Conservation (phyloP, 176 grass and related monocot species). For the Zoysia pacifica region DNA sequence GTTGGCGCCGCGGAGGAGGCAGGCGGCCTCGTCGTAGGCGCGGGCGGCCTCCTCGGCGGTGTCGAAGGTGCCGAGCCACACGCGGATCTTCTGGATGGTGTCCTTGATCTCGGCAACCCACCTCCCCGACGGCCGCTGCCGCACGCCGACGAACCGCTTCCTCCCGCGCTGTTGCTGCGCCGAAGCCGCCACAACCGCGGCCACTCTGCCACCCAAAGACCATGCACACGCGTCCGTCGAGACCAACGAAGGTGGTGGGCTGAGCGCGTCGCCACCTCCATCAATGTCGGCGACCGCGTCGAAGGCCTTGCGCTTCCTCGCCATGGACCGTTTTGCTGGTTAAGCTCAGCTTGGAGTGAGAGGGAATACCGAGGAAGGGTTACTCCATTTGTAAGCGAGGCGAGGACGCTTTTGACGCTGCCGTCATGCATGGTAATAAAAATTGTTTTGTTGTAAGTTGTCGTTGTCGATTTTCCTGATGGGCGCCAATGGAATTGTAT, state of each 20-base stretch:
- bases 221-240: constrained; percentile 9
- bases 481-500: background rate
- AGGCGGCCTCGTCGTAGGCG: constrained; percentile 77
- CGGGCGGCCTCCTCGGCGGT: constrained; percentile 53
- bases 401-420: constrained; percentile 12
- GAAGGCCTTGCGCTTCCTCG: constrained; percentile 42
- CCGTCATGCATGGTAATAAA: constrained; percentile 13
- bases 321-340: constrained; percentile 31
- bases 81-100: constrained; percentile 84
- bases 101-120: constrained; percentile 98
- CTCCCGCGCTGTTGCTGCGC: constrained; percentile 34
- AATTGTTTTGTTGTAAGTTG: constrained; percentile 7
- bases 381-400: constrained; percentile 28
- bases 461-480: background rate
- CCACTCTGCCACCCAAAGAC: background rate
- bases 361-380: background rate
- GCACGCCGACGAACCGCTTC: constrained; percentile 71
- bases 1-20: constrained; percentile 80
- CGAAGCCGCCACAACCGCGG: constrained; percentile 18
- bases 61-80: constrained; percentile 64
- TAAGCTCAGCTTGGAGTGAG: background rate
- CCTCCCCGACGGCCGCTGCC: constrained; percentile 68
- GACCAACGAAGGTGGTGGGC: background rate
- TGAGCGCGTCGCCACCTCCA: background rate
- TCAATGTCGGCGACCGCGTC: background rate